These are phyloP conservation scores for Fusarium nygamai DNA, from an alignment of 2,329 filamentous ascomycete genomes.

Conservation along the genomic window DNA sequence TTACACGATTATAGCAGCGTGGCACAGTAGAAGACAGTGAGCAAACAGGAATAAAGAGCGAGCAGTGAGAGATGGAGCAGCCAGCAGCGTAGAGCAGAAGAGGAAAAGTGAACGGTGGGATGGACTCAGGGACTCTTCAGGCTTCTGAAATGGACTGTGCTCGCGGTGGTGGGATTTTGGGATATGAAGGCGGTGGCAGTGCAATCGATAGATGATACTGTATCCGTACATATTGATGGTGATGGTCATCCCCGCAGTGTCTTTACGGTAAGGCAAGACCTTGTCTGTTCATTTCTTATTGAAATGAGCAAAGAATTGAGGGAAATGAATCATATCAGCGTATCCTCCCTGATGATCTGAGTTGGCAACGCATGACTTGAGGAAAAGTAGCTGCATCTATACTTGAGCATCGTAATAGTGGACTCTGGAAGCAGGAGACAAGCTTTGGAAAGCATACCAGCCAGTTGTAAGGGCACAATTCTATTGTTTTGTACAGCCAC, in stretches of 20 bases:
- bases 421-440: not conserved
- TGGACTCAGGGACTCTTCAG: not conserved
- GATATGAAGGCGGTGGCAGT: conserved; percentile 36
- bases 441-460: conserved; percentile 6
- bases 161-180: conserved; percentile 10
- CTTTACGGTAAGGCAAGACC: conserved; percentile 7
- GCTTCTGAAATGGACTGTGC: conserved; percentile 22
- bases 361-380: not conserved
- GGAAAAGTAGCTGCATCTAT: not conserved
- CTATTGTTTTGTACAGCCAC: conserved; percentile 34
- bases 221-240: too few relatives aligned
- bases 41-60: not conserved
- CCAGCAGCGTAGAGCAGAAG: not conserved
- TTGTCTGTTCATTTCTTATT: conserved; percentile 24
- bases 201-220: conserved; percentile 25
- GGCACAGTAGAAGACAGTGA: conserved; percentile 19
- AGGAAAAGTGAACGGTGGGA: conserved; percentile 1
- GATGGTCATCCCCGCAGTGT: conserved; percentile 19
- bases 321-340: conserved; percentile 18
- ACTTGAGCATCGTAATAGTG: not conserved
- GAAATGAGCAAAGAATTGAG: conserved; percentile 17
- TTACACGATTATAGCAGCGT: conserved; percentile 6
- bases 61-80: not conserved
- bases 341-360: not conserved
- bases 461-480: conserved; percentile 4